Evolutionary conservation across 2,329 filamentous ascomycete species (phyloP).

Genomic region (Trichophyton simii): DNA sequence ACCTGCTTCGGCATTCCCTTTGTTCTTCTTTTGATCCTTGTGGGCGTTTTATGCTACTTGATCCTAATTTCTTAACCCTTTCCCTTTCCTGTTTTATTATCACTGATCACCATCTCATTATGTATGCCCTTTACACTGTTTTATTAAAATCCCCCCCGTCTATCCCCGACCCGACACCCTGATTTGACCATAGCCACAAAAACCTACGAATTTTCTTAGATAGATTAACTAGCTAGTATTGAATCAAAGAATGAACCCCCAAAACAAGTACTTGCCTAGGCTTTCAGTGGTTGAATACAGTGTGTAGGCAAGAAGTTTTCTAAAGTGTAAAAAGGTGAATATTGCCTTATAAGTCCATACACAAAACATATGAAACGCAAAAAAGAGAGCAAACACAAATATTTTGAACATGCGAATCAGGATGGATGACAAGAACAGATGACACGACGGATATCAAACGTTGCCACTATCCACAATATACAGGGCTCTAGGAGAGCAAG

Average conservation of each 20-base stretch:
- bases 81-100: neutral
- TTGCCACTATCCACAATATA: slow-evolving; percentile 1
- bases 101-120: neutral
- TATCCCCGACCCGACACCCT: too few species aligned
- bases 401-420: neutral
- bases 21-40: neutral
- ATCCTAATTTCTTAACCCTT: neutral
- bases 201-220: slow-evolving; percentile 3
- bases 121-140: neutral
- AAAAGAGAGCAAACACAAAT: neutral
- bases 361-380: neutral
- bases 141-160: neutral
- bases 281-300: neutral
- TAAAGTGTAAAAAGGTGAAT: neutral
- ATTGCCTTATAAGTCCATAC: neutral
- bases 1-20: neutral
- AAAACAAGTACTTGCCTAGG: neutral
- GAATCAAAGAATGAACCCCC: neutral
- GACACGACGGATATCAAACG: neutral
- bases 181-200: neutral
- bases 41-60: neutral
- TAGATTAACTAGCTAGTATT: neutral
- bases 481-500: slow-evolving; percentile 4
- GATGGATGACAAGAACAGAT: neutral
- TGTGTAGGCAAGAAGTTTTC: neutral